Conservation (phyloP, 139 green algal genomes). For the Limnomonas spitsbergensis region DNA sequence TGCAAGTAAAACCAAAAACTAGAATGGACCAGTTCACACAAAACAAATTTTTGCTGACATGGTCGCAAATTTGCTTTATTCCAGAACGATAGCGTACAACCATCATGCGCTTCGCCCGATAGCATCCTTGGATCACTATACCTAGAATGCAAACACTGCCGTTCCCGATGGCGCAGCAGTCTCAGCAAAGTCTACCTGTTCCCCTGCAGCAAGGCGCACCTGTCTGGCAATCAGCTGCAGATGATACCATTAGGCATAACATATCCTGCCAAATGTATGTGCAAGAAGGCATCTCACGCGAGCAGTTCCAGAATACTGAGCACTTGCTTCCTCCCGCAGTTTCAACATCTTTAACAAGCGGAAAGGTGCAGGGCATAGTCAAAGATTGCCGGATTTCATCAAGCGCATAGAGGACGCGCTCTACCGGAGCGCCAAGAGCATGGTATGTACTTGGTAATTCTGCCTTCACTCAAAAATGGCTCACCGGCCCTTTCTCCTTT, state of each 20-base stretch:
- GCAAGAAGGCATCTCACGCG: too few relatives aligned
- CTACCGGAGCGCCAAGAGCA: slow-evolving; percentile 66
- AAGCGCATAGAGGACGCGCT: slow-evolving; percentile 76
- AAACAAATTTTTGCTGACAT: too few relatives aligned
- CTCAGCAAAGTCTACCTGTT: neutral
- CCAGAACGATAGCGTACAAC: too few relatives aligned
- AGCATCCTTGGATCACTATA: too few relatives aligned
- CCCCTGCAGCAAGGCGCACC: neutral
- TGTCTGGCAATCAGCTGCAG: neutral
- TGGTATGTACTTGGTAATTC: slow-evolving; percentile 39
- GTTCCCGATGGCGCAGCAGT: neutral
- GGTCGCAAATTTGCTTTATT: too few relatives aligned
- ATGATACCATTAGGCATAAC: neutral
- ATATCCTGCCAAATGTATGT: neutral
- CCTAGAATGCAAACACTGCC: neutral
- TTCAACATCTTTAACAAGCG: slow-evolving; percentile 10
- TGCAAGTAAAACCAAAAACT: too few relatives aligned
- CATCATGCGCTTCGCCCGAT: too few relatives aligned
- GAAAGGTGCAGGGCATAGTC: neutral
- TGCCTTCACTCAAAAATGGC: too few relatives aligned
- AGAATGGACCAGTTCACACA: too few relatives aligned
- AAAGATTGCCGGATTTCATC: slow-evolving; percentile 85
- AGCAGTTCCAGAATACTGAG: neutral
- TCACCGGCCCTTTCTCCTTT: neutral
- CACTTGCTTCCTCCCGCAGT: neutral